These are phyloP conservation scores for Cyclocybe aegerita DNA, from an alignment of 768 basidiomycete genomes.

Conservation along the genomic window DNA sequence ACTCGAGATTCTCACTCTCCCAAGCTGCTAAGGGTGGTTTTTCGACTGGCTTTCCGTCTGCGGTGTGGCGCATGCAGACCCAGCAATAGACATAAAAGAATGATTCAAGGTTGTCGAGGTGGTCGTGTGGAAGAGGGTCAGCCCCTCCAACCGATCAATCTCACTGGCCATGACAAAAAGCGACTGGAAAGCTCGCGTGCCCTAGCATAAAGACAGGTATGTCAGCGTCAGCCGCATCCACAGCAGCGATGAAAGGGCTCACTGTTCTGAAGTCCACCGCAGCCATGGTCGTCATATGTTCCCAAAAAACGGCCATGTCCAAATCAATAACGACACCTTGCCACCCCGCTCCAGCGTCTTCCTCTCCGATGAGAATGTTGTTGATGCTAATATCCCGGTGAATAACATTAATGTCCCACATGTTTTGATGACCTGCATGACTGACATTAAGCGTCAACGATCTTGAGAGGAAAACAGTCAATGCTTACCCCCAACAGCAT, in stretches of 20 bases:
- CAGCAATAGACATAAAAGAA: constrained; percentile 12
- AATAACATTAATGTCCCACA: constrained; percentile 12
- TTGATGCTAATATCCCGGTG: constrained; percentile 22
- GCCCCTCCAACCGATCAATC: background rate
- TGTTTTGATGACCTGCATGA: constrained; percentile 14
- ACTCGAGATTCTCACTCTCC: no score
- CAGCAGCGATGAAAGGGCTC: no score
- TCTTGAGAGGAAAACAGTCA: background rate
- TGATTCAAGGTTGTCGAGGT: constrained; percentile 14
- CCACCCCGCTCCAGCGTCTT: background rate
- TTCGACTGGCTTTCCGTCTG: no score
- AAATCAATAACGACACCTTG: constrained; percentile 13
- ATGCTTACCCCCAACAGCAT: constrained; percentile 13
- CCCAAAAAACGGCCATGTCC: constrained; percentile 1
- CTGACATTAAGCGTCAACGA: background rate
- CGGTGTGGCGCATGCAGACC: constrained; percentile 1
- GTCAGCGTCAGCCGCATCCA: background rate
- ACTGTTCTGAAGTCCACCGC: constrained; percentile 1
- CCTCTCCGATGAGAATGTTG: constrained; percentile 16
- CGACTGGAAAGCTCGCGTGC: constrained; percentile 11
- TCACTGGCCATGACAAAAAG: constrained; percentile 1
- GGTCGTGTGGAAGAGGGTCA: background rate
- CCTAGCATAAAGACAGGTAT: constrained; percentile 3
- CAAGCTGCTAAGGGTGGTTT: no score
- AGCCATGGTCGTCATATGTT: background rate